Base-by-base conservation (phyloP, 192 early-diverging fungal genomes). In the Backusella psychrophila region DNA sequence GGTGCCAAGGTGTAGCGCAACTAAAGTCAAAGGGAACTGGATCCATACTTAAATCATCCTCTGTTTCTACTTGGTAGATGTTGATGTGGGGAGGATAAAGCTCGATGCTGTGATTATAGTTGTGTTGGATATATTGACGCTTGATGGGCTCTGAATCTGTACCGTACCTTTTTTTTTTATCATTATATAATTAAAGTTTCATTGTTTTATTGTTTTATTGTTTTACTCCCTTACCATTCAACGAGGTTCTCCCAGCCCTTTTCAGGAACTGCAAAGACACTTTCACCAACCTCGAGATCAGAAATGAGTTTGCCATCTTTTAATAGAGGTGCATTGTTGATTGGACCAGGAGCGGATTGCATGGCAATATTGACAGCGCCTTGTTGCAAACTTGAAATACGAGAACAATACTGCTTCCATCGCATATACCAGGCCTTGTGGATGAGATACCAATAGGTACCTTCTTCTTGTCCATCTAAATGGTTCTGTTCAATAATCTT, bases 401-500 rank as follows among this genome's bases (percentile, higher is more conserved):
- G 78, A 46, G 39, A 56, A 19, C 86, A 87, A 65, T 85, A 86
- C 29, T 83, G 79, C 66, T 85, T 78, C 81, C 89, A 91, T 9
- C 69, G 46, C 4, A 75, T 66, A 35, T 73, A 86, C 90, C 90
- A 91, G 17, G 63, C 29, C 39, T 76, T 76, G 36, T 52, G 78
- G 8, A 91, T 72, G 33, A 91, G 63, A 33, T 87, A 89, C 87
- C 87, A 90, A 1, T 74, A 66, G 33, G 83, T 82, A 19, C 79
- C 85, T 5, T 77, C 76, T 34, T 71, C n/a, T 4, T 31, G 39
- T 17, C 21, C 21, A 72, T 35, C 79, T 82, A 6, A 53, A 67
- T 71, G 79, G 65, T 44, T 41, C 72, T 34, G 33, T 56, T 21
- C 80, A 84, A 70, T 84, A 26, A 44, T 26, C 29, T 71, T 71